Evolutionary conservation across 2,329 filamentous ascomycete genomes (phyloP).

Genomic region (Pseudocercospora vitis): DNA sequence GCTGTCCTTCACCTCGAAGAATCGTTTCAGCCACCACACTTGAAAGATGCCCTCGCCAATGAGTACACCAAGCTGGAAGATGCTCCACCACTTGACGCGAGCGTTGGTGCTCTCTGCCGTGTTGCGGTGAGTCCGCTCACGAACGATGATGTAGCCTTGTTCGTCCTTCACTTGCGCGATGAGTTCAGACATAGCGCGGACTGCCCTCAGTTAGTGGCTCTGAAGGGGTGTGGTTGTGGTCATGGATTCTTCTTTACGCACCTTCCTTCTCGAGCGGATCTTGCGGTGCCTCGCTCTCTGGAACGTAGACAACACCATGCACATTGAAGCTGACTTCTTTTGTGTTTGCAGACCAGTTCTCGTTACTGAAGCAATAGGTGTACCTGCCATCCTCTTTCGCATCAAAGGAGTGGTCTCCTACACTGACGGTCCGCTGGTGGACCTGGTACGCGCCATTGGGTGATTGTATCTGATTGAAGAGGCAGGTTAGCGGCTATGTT

Average conservation of each 20-base stretch:
- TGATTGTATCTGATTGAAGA: constrained; percentile 66
- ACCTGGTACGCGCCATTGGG: constrained; percentile 73
- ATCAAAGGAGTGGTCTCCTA: constrained; percentile 90
- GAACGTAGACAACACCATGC: constrained; percentile 96
- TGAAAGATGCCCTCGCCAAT: constrained; percentile 94
- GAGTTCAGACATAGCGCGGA: constrained; percentile 79
- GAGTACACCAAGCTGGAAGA: constrained; percentile 89
- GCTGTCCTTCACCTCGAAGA: constrained; percentile 50
- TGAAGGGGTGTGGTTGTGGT: too few relatives aligned
- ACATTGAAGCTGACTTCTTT: constrained; percentile 99
- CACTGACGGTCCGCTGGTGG: constrained; percentile 77
- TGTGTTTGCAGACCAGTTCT: constrained; percentile 91
- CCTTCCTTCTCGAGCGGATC: constrained; percentile 91
- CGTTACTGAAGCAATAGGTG: constrained; percentile 98
- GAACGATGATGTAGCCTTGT: constrained; percentile 92
- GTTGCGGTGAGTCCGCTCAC: constrained; percentile 95
- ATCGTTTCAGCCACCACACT: constrained; percentile 98
- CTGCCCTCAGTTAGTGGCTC: constrained; percentile 48
- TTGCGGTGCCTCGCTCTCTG: constrained; percentile 76
- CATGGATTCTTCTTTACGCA: too few relatives aligned
- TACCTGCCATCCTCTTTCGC: constrained; percentile 84
- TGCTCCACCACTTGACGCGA: constrained; percentile 99
- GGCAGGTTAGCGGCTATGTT: constrained; percentile 11
- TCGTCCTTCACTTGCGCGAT: constrained; percentile 94
- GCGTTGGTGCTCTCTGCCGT: constrained; percentile 98